Percentiles rank a stretch among this genome's conserved stretches.
Conservation (phyloP, 352 stramenopile species). For the Globisporangium canariense region DNA sequence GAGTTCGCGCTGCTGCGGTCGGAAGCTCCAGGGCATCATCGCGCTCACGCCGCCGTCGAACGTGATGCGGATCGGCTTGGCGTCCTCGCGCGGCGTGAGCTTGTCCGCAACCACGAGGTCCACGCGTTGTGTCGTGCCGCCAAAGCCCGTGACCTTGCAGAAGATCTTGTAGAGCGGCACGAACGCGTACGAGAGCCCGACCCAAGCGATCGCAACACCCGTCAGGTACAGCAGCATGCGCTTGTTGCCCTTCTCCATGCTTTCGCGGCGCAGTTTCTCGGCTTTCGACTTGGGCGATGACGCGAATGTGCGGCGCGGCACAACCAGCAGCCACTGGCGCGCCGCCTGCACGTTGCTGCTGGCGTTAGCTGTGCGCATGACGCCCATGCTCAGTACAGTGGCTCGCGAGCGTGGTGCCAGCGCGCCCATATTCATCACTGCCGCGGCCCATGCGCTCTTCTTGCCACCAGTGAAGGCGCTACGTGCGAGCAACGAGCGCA, state of each 20-base stretch:
- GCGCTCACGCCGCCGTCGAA: slow-evolving; percentile 95
- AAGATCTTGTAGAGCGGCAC: slow-evolving; percentile 99
- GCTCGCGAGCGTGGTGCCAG: background rate
- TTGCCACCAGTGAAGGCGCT: background rate
- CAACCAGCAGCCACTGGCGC: slow-evolving; percentile 7
- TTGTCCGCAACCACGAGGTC: slow-evolving; percentile 78
- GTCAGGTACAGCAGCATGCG: slow-evolving; percentile 92
- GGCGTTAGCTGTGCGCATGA: background rate
- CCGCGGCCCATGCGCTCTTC: background rate
- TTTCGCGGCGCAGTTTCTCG: slow-evolving; percentile 39
- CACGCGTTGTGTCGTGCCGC: slow-evolving; percentile 89
- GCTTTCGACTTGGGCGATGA: slow-evolving; percentile 39
- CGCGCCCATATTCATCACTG: background rate
- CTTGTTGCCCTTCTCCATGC: slow-evolving; percentile 86
- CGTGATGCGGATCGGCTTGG: slow-evolving; percentile 92
- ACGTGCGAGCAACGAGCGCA: slow-evolving; percentile 13
- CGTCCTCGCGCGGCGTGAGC: slow-evolving; percentile 89
- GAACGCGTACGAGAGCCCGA: slow-evolving; percentile 95
- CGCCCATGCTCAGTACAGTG: background rate
- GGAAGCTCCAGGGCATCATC: slow-evolving; percentile 97
- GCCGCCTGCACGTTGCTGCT: slow-evolving; percentile 10
- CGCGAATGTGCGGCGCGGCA: slow-evolving; percentile 39
- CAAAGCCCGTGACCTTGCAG: slow-evolving; percentile 97
- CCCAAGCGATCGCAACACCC: slow-evolving; percentile 90
- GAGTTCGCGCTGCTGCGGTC: slow-evolving; percentile 93